phyloP scores from a whole-genome alignment of 306 rosid genomes.

The Cucumis cinereus region DNA sequence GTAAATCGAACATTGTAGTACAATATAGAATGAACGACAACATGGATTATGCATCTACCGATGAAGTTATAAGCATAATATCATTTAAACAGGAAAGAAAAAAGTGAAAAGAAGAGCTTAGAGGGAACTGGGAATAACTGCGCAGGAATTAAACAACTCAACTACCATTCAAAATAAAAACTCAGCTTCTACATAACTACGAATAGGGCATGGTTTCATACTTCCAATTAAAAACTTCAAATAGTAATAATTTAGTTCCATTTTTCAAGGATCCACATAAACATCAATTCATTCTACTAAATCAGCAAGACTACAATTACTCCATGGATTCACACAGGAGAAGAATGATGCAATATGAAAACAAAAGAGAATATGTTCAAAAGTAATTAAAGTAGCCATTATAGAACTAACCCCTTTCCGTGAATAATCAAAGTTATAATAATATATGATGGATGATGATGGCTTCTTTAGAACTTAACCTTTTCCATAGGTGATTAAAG shows the following conservation, averaged over 20 bases:
- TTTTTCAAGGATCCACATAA: not conserved
- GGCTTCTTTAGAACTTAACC: not conserved
- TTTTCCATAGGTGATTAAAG: not conserved
- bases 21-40: not conserved
- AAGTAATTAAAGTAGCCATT: not conserved
- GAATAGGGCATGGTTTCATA: not conserved
- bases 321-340: not conserved
- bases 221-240: not conserved
- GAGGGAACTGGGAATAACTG: not conserved
- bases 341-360: not conserved
- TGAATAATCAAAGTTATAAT: not conserved
- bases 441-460: not conserved
- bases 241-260: not conserved
- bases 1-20: not conserved
- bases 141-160: not conserved
- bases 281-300: not conserved
- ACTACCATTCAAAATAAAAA: not conserved
- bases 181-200: not conserved
- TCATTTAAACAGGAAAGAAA: not conserved
- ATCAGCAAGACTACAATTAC: not conserved
- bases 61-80: not conserved
- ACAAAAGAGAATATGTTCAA: not conserved
- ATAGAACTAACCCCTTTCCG: not conserved
- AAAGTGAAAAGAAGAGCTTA: not conserved
- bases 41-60: not conserved